Evolutionary conservation across 768 basidiomycete genomes (phyloP), one percentile per base, ranked within the genome.

Genomic region (Kwoniella sp.): DNA sequence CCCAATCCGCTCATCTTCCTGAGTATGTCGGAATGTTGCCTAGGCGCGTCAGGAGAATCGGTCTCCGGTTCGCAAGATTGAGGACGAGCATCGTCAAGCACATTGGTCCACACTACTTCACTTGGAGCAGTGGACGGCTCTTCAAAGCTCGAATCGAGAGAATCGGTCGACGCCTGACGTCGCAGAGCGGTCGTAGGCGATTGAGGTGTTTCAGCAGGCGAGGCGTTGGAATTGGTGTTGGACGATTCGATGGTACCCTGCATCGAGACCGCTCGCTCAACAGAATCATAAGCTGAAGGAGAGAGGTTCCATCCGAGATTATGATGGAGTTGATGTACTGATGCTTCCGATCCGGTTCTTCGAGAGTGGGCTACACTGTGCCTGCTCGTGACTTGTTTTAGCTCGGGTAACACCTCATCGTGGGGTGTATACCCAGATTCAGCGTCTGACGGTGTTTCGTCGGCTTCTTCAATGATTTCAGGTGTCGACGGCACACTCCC

Each of bases 1-100:
- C 62, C 60, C 27, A 77, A 17, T 19, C 71, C 72, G 55, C 65
- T 62, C 46, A 69, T 21, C 29, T 70, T 55, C 21, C 58, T 22
- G 7, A 73, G 54, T 4, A 63, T 36, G 7, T 58, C 63, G 19
- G 52, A 46, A 44, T 55, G 47, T 6, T 55, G 8, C 15, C 27
- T 30, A 6, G 17, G n/a, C 6, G 63, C 47, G 21, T 44, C 55
- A 9, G 26, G 57, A 15, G 37, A 25, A 50, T 56, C 59, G 24
- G 37, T 17, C 48, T 40, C 60, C 21, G 57, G 33, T 17, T 58
- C 60, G n/a, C 24, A 48, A 24, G 36, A 50, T 9, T 33, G 13
- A n/a, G 51, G 46, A 10, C 46, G 24, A 21, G 17, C n/a, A 19
- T 30, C n/a, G 6, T 52, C 54, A 24, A 64, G 52, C 6, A 62